These are phyloP conservation scores for Brettanomyces anomalus DNA, from an alignment of 805 yeast species.

Conservation along the genomic window DNA sequence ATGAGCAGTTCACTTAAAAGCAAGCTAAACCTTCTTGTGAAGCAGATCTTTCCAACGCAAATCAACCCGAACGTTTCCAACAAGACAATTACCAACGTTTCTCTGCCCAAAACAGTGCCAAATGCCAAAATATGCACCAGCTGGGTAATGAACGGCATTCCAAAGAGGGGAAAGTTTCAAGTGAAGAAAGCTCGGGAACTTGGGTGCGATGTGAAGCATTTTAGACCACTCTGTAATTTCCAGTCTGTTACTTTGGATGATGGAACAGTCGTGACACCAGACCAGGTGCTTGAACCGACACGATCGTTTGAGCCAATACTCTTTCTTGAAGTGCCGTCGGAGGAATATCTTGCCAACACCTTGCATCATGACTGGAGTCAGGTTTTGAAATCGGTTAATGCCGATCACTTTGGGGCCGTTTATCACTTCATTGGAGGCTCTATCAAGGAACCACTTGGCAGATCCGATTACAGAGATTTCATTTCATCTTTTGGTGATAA, in stretches of 20 bases:
- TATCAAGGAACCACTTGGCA: slow-evolving; percentile 29
- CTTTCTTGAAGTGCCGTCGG: slow-evolving; percentile 65
- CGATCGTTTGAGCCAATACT: slow-evolving; percentile 51
- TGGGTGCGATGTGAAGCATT: slow-evolving; percentile 59
- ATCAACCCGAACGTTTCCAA: slow-evolving; percentile 2
- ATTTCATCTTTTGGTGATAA: slow-evolving; percentile 43
- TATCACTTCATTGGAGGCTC: slow-evolving; percentile 72
- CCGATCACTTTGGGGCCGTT: slow-evolving; percentile 33
- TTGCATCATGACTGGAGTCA: slow-evolving; percentile 17
- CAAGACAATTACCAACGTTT: slow-evolving; percentile 13
- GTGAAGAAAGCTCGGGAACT: slow-evolving; percentile 54
- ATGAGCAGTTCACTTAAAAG: slow-evolving; percentile 1
- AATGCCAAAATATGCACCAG: slow-evolving; percentile 39
- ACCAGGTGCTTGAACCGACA: slow-evolving; percentile 62
- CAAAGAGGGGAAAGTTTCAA: slow-evolving; percentile 71
- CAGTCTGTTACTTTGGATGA: slow-evolving; percentile 43
- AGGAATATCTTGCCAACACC: slow-evolving; percentile 31
- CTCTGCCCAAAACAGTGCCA: slow-evolving; percentile 16
- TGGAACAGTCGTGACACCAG: slow-evolving; percentile 54
- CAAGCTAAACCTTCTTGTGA: slow-evolving; percentile 11
- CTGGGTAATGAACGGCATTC: slow-evolving; percentile 58
- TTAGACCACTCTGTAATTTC: slow-evolving; percentile 53
- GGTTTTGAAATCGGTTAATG: slow-evolving; percentile 6
- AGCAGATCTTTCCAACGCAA: slow-evolving; percentile 18
- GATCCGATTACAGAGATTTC: slow-evolving; percentile 37